Evolutionary conservation across 2,329 filamentous ascomycete genomes (phyloP).

Genomic region (Exophiala oligosperma): DNA sequence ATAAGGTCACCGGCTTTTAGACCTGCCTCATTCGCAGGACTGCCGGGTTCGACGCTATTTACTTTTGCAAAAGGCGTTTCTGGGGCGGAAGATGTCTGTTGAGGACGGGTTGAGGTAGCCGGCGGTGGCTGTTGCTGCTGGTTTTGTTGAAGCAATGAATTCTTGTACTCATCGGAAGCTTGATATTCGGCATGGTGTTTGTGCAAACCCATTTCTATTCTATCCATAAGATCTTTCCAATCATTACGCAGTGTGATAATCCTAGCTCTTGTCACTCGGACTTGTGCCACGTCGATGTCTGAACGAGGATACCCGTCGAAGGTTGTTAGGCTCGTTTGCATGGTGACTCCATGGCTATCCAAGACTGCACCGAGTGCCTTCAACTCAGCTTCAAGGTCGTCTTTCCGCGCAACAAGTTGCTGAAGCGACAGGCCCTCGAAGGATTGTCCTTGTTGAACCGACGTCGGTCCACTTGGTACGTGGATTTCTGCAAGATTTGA

Average conservation of each 20-base stretch:
- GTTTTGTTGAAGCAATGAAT: slow-evolving; percentile 21
- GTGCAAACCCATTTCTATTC: slow-evolving; percentile 83
- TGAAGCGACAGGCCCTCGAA: slow-evolving; percentile 67
- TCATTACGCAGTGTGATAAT: slow-evolving; percentile 92
- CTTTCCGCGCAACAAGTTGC: slow-evolving; percentile 82
- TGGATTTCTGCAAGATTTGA: slow-evolving; percentile 54
- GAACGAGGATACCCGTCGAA: slow-evolving; percentile 88
- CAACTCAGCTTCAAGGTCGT: slow-evolving; percentile 81
- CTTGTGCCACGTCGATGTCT: slow-evolving; percentile 92
- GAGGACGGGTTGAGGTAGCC: slow-evolving; percentile 13
- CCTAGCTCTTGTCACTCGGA: slow-evolving; percentile 86
- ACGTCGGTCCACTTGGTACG: slow-evolving; percentile 75
- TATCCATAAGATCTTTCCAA: slow-evolving; percentile 82
- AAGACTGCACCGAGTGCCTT: slow-evolving; percentile 80
- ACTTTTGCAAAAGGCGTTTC: slow-evolving; percentile 81
- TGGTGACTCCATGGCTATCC: slow-evolving; percentile 77
- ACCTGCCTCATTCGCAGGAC: slow-evolving; percentile 81
- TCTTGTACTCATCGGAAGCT: slow-evolving; percentile 32
- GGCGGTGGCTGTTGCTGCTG: slow-evolving; percentile 11
- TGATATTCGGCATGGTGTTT: slow-evolving; percentile 78
- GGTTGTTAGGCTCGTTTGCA: slow-evolving; percentile 85
- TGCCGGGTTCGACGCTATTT: slow-evolving; percentile 74
- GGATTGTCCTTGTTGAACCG: slow-evolving; percentile 57
- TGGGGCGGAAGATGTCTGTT: slow-evolving; percentile 29
- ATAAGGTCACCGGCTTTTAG: slow-evolving; percentile 79